A percentile compares a stretch with the other conserved stretches of the same genome.
Conservation (phyloP, 176 grass and related monocot species). For the Triticum monococcum region DNA sequence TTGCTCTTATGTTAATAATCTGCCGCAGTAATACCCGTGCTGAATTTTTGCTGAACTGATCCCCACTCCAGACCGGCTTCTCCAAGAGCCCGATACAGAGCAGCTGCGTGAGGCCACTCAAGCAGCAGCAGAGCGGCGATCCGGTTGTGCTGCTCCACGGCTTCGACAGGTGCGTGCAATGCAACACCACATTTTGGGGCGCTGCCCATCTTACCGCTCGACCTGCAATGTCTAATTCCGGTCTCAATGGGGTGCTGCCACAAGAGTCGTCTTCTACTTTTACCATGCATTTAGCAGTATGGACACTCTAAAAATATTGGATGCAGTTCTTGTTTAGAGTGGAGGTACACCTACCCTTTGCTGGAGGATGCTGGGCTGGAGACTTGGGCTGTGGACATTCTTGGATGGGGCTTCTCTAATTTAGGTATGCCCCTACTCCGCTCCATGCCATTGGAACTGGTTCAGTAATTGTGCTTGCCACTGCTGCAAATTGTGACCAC, state of each 20-base stretch:
- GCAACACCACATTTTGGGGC: neutral
- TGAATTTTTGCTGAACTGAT: neutral
- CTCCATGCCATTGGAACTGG: neutral
- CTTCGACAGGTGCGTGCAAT: constrained; percentile 73
- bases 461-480: constrained; percentile 17
- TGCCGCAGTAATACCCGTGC: neutral
- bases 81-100: constrained; percentile 55
- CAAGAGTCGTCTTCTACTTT: neutral
- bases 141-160: constrained; percentile 89
- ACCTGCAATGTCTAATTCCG: neutral
- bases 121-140: constrained; percentile 43
- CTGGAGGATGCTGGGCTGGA: constrained; percentile 88
- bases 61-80: constrained; percentile 58
- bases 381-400: constrained; percentile 91
- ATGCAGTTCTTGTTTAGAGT: constrained; percentile 97
- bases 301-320: constrained; percentile 37
- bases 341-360: constrained; percentile 87
- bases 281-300: neutral
- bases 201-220: neutral
- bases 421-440: constrained; percentile 48
- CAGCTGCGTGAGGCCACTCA: constrained; percentile 89
- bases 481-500: neutral
- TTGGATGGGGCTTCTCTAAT: constrained; percentile 98
- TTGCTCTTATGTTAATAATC: neutral
- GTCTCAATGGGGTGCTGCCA: neutral